Evolutionary conservation across 768 basidiomycete genomes (phyloP).

Genomic region (Boletus subparvulus): DNA sequence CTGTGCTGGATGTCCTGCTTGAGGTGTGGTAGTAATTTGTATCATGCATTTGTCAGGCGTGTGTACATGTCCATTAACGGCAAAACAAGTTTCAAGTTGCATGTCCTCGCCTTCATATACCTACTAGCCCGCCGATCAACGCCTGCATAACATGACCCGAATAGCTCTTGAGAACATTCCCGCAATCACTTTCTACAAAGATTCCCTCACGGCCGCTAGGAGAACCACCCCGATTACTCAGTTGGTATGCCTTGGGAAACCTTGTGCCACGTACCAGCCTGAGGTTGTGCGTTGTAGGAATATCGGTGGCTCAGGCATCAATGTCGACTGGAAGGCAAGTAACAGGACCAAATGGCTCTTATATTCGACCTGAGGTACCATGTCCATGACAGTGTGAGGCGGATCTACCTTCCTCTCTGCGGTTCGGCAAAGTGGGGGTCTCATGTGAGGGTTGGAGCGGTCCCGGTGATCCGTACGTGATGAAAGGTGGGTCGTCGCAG

Average conservation of each 20-base stretch:
- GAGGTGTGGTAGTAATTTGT: not conserved
- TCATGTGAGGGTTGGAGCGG: slow-evolving; percentile 89
- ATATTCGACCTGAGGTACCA: slow-evolving; percentile 9
- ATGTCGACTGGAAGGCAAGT: slow-evolving; percentile 89
- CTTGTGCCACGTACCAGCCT: slow-evolving; percentile 76
- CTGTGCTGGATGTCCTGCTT: slow-evolving; percentile 65
- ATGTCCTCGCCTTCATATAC: not conserved
- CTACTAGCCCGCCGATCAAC: not conserved
- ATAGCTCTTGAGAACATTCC: slow-evolving; percentile 70
- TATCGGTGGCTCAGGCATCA: slow-evolving; percentile 70
- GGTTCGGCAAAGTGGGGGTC: slow-evolving; percentile 84
- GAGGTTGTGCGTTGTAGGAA: slow-evolving; percentile 85
- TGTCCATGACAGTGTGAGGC: slow-evolving; percentile 70
- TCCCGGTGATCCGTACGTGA: slow-evolving; percentile 79
- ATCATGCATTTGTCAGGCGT: not conserved
- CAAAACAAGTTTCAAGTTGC: not conserved
- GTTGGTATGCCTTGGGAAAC: slow-evolving; percentile 74
- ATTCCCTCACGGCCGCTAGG: slow-evolving; percentile 59
- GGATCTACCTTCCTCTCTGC: slow-evolving; percentile 77
- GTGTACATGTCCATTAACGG: slow-evolving; percentile 12
- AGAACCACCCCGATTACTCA: slow-evolving; percentile 73
- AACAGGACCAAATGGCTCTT: not conserved
- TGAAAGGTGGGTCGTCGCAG: slow-evolving; percentile 61
- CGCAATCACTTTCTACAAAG: slow-evolving; percentile 77
- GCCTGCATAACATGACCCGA: slow-evolving; percentile 52